Evolutionary conservation across 768 basidiomycete species (phyloP), one percentile per base, ranked within the genome.

Genomic region (Fistulinella prunicolor): DNA sequence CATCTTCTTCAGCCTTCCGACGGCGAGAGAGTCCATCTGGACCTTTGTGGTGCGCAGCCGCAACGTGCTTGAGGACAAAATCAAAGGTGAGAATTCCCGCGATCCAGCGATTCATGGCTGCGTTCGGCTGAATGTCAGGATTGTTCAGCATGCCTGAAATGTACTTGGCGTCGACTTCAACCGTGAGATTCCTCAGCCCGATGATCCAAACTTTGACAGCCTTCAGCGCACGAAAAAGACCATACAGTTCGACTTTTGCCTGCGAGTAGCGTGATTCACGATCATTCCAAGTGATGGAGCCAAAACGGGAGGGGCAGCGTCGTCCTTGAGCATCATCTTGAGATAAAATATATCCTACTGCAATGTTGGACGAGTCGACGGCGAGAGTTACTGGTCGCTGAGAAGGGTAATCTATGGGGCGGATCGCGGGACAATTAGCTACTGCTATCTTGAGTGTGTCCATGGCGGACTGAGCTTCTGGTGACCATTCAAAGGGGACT

Each of bases 91-190:
- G 50, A 9, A 70, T 68, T 6, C 44, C 53, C 1, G 53, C 50
- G 21, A 65, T 61, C 68, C 59, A 66, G 0, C 58, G 21, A 23
- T 69, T 67, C 3, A 69, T 60, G 0, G 63, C 58, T 0, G 65
- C 61, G 38, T 65, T 70, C 0, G 69, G 72, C 29, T 62, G 59
- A 10, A 62, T 42, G 38, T 68, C 59, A 0, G 67, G 70, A 29
- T 70, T 61, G 4, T 55, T 57, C 0, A 73, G 43, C 73, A 74
- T 74, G 0, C 73, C 72, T 22, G 65, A 64, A 16, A 76, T 67
- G 45, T 71, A 76, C 6, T 59, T 54, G 0, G 71, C 70, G 43
- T 75, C 70, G 2, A 72, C 66, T 47, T 73, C 70, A 14, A 74
- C 60, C 0, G 64, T 47, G 0, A 78, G 53, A 12, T 70, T 66